A percentile compares a stretch with the other conserved stretches of the same genome.
Evolutionary conservation across 2,329 filamentous ascomycete species (phyloP).

Genomic region (Fusarium zealandicum): DNA sequence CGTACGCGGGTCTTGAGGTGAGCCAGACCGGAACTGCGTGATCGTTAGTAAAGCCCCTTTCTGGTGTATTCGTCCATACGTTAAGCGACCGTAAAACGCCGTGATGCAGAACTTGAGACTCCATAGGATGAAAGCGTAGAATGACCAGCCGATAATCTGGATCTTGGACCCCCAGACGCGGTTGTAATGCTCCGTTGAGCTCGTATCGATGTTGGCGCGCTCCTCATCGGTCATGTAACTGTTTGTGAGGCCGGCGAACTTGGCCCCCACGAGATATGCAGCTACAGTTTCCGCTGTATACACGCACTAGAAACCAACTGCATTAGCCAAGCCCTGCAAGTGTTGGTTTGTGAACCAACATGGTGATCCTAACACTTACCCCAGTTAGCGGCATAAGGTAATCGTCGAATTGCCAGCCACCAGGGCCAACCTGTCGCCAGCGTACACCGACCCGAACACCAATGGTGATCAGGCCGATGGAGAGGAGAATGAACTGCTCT

Average conservation of each 20-base stretch:
- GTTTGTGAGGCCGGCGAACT: conserved; percentile 33
- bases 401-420: conserved; percentile 31
- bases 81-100: conserved; percentile 41
- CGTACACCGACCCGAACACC: conserved; percentile 21
- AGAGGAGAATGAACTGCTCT: conserved; percentile 34
- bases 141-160: conserved; percentile 43
- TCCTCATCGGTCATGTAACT: conserved; percentile 32
- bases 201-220: conserved; percentile 23
- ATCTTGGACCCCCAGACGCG: conserved; percentile 43
- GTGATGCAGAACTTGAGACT: conserved; percentile 42
- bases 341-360: neutral
- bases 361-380: no score
- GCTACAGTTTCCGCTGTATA: conserved; percentile 35
- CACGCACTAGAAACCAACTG: conserved; percentile 11
- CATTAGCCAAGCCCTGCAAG: neutral
- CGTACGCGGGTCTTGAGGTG: conserved; percentile 22
- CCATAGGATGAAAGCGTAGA: conserved; percentile 45
- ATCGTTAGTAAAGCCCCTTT: conserved; percentile 10
- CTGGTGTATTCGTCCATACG: conserved; percentile 30
- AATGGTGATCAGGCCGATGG: conserved; percentile 31
- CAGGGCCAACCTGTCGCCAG: conserved; percentile 24
- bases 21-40: conserved; percentile 27
- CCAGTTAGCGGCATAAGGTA: conserved; percentile 36
- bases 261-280: conserved; percentile 32
- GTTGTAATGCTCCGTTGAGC: conserved; percentile 28